Evolutionary conservation across 768 basidiomycete genomes (phyloP).

Genomic region (Naganishia antarctica): DNA sequence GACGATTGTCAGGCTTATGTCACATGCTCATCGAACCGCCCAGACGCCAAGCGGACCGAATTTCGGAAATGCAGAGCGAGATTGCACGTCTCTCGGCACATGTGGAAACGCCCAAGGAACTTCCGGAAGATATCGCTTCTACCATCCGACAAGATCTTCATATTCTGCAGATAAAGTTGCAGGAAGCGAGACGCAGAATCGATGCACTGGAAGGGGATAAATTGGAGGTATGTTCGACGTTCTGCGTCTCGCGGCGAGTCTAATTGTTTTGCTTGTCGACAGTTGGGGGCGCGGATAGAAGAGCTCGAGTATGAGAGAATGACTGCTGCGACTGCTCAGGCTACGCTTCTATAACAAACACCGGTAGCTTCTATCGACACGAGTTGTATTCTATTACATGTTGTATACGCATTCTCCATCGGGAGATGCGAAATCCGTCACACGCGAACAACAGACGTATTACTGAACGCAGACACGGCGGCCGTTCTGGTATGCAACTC

Average conservation of each 20-base stretch:
- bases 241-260: neutral
- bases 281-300: slow-evolving; percentile 18
- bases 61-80: slow-evolving; percentile 5
- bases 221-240: slow-evolving; percentile 2
- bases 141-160: slow-evolving; percentile 16
- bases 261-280: neutral
- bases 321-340: neutral
- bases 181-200: slow-evolving; percentile 6
- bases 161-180: neutral
- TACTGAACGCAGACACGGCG: too few relatives aligned
- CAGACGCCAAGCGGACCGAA: slow-evolving; percentile 2
- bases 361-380: neutral
- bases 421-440: neutral
- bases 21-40: neutral
- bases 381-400: slow-evolving; percentile 12
- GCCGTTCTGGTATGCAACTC: too few relatives aligned
- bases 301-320: neutral
- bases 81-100: slow-evolving; percentile 5
- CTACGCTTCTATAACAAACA: slow-evolving; percentile 4
- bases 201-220: slow-evolving; percentile 13
- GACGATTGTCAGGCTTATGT: neutral
- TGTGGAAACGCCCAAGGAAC: neutral
- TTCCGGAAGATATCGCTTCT: slow-evolving; percentile 11
- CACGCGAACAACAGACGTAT: too few relatives aligned
- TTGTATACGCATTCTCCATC: slow-evolving; percentile 3